Percentiles rank a stretch among this genome's conserved stretches.
phyloP scores from a whole-genome alignment of 345 rosid species.

The Populus deltoides region DNA sequence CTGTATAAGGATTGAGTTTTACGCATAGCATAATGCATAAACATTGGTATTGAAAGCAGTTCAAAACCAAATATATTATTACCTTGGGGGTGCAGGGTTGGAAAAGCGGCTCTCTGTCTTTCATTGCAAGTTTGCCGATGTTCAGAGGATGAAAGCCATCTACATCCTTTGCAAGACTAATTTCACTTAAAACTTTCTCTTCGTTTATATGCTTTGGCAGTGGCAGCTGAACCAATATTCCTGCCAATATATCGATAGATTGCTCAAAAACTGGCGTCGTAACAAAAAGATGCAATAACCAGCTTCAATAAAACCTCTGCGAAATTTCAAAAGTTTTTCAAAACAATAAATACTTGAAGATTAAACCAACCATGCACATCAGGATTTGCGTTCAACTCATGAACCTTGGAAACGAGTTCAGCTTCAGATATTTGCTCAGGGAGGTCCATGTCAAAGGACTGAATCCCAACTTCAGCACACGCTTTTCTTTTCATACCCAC shows the following conservation, averaged over 20 bases:
- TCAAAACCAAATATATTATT: slow-evolving; percentile 23
- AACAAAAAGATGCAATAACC: neutral
- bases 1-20: neutral
- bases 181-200: slow-evolving; percentile 74
- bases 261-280: neutral
- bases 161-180: slow-evolving; percentile 77
- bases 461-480: slow-evolving; percentile 88
- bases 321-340: neutral
- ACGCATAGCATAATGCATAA: neutral
- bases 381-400: slow-evolving; percentile 68
- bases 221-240: slow-evolving; percentile 92
- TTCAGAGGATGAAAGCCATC: slow-evolving; percentile 98
- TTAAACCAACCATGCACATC: slow-evolving; percentile 70
- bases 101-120: slow-evolving; percentile 90
- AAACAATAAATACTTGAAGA: neutral
- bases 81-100: slow-evolving; percentile 97
- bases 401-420: slow-evolving; percentile 77
- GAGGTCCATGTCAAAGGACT: slow-evolving; percentile 66
- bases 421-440: slow-evolving; percentile 71
- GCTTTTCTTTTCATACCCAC: slow-evolving; percentile 90
- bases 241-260: slow-evolving; percentile 33
- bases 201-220: slow-evolving; percentile 80
- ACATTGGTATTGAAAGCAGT: neutral
- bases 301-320: neutral
- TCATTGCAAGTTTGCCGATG: slow-evolving; percentile 95